Conservation (phyloP, 176 grass and related monocot species). For the Chrysopogon serrulatus region DNA sequence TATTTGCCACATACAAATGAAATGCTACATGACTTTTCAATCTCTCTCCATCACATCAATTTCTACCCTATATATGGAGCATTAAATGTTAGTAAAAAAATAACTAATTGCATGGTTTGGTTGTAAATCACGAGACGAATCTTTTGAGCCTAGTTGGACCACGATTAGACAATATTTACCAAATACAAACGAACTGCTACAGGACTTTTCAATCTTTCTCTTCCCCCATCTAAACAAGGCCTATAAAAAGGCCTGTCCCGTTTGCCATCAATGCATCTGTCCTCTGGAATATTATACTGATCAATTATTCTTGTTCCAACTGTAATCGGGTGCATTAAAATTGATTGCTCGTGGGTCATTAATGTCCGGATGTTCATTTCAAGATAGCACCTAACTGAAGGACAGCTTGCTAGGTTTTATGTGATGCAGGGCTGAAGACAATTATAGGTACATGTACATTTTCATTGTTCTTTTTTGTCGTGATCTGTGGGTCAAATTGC, state of each 20-base stretch:
- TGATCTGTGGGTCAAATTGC: neutral
- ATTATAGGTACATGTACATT: conserved; percentile 10
- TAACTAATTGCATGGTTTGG: too few species aligned
- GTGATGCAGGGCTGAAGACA: neutral
- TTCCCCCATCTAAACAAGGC: too few species aligned
- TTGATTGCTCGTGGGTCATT: conserved; percentile 10
- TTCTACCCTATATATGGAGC: too few species aligned
- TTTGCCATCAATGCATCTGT: neutral
- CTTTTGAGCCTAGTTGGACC: too few species aligned
- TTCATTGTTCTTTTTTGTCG: conserved; percentile 4
- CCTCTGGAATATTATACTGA: neutral
- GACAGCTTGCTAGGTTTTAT: conserved; percentile 19
- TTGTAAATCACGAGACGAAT: too few species aligned
- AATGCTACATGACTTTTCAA: too few species aligned
- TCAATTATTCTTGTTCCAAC: neutral
- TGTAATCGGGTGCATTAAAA: neutral
- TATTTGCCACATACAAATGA: too few species aligned
- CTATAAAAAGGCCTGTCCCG: neutral
- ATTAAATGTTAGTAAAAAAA: too few species aligned
- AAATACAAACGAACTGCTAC: too few species aligned
- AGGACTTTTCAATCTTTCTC: too few species aligned
- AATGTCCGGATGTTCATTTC: conserved; percentile 1
- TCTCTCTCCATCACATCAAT: too few species aligned
- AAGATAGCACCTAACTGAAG: neutral
- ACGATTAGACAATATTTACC: too few species aligned